Evolutionary conservation across 2,329 filamentous ascomycete species (phyloP), one percentile per base, ranked within the genome.

Genomic region (Talaromyces albobiverticillius): DNA sequence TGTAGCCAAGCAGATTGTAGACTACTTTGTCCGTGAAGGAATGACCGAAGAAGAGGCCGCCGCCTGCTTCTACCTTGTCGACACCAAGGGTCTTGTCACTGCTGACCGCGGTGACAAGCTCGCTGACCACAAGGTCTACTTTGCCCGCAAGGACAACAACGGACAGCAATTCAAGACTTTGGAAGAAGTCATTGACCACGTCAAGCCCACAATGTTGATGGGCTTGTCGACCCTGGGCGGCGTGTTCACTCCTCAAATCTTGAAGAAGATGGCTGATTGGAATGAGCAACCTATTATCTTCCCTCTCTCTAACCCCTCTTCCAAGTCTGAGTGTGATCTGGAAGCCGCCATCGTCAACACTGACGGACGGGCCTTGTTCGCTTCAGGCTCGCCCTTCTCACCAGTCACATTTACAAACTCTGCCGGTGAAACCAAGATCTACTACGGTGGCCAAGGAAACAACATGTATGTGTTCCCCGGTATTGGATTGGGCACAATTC

Each of bases 301-400:
- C 84, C 93, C 93, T 52, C 86, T 99, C 41, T 95, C 90, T 74
- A 97, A 99, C 78, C 94, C 94, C 47, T 86, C 92, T 49, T 92
- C 88, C 76, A 96, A 97, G 80, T 95, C 93, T 8, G 94, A 99
- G 77, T 97, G 94, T 78, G 96, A 90, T 14, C 97, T 95, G 66
- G 92, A 96, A 79, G 89, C 94, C 68, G 94, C 94, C 14, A 82
- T 97, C 66, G 83, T 85, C 66, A 86, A 93, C 85, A 97, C 93
- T 10, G 88, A 97, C 56, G 93, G 93, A 58, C 89, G 86, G 53
- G 91, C 86, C 64, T 85, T 99, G 70, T 99, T 99, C 68, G 94
- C 94, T 48, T 96, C 91, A 5, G 94, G 94, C 59, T 96, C 91
- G 46, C 94, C 94, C 13, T 97, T 97, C 82, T 82, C 85, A 22